Evolutionary conservation across 106 monocot genomes (phyloP), one percentile per base, ranked within the genome.

Genomic region (Amphibolis antarctica): DNA sequence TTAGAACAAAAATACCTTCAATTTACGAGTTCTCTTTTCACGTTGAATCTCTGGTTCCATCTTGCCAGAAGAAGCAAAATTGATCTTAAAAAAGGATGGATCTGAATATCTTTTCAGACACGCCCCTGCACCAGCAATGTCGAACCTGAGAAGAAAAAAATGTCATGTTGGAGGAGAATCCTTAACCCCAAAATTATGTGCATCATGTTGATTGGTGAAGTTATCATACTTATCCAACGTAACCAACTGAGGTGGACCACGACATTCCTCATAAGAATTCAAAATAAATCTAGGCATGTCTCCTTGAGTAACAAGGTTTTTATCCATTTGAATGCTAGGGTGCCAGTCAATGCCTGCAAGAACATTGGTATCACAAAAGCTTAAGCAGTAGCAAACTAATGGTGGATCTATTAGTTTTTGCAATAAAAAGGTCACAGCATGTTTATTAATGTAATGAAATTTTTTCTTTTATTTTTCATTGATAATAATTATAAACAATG

Each of bases 231-330:
- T 98, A 66, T 98, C 90, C 46, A 98, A 69, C 59, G 80, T 87
- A 68, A 98, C 90, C 69, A 98, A 69, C 29, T 67, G 78, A 46
- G 96, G 96, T 62, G 90, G 90, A 56, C 90, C 90, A 69, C 78
- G 84, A 24, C 86, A 84, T 75, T 98, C 96, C 85, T 98, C 96
- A 66, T 91, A 98, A 5, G 89, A 98, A 47, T 90, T 80, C 77
- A 98, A 72, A 75, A 98, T 60, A 71, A 90, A 91, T 59, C 90
- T 84, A 42, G 96, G 96, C 90, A 98, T 87, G 76, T 98, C 96
- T 67, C 84, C 86, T 76, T 71, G 73, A 25, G 83, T 87, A 30
- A 98, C 53, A 71, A 87, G 51, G 76, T 98, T 98, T 21, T 86
- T 82, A 67, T 85, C 80, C 25, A 74, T 53, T 69, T 82, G 82